Evolutionary conservation across 257 asterid species (phyloP), one percentile per base, ranked within the genome.

Genomic region (Solanum etuberosum): DNA sequence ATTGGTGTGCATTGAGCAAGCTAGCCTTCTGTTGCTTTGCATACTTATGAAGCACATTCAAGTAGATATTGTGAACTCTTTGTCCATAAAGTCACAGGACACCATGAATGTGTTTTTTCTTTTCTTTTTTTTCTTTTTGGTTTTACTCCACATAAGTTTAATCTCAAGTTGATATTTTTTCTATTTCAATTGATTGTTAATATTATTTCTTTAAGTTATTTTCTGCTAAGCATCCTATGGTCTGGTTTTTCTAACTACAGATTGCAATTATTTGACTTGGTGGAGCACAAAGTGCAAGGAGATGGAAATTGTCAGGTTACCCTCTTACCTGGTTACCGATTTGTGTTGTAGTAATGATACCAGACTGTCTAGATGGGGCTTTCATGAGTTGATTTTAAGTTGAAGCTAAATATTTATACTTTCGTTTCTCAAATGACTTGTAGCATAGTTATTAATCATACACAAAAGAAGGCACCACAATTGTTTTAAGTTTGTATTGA

Each of bases 291-390:
- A 91, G 94, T 94, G 88, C 94, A 93, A 89, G 99, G 99, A 91
- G 99, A 96, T 91, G 99, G 99, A 18, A 97, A 97, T 90, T 97
- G 99, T 83, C 99, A 97, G 99, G 99, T 94, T 87, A 86, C 91
- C 84, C 42, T 43, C 51, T 35, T 83, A 29, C 87, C 57, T 25
- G 86, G 72, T n/a, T 86, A n/a, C n/a, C n/a, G 34, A 65, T 85
- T 72, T 38, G n/a, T 70, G 6, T 85, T 68, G n/a, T 48, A 29
- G 29, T 68, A 65, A 27, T 46, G 67, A 77, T 42, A 42, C 48
- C 25, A 25, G 42, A 78, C 84, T 25, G 84, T 78, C 63, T 78
- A 43, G n/a, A 25, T 9, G 14, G 9, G 15, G n/a, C 37, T 42
- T 35, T 20, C n/a, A 6, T 42, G 61, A 25, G 10, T 77, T 77